A percentile compares a stretch with the other conserved stretches of the same genome.
phyloP scores from a whole-genome alignment of 257 asterid genomes.

The Ligustrum vulgare region DNA sequence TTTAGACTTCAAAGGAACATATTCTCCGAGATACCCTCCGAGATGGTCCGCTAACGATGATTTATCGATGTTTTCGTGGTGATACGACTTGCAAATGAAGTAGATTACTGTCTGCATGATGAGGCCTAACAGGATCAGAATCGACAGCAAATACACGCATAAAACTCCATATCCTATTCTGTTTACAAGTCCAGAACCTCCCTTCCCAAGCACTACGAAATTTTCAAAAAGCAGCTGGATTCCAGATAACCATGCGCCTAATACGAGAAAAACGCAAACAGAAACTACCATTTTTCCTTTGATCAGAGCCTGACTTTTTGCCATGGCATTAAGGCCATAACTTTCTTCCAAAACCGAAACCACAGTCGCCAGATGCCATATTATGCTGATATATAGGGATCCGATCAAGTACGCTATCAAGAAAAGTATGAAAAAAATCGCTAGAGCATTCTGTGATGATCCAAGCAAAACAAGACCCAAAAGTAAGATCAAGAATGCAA shows the following conservation, averaged over 20 bases:
- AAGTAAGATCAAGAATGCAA: conserved; percentile 24
- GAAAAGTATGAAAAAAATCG: neutral
- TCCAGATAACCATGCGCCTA: conserved; percentile 32
- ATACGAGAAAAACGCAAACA: conserved; percentile 36
- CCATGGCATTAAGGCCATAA: conserved; percentile 63
- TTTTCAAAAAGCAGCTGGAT: conserved; percentile 42
- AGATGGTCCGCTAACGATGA: conserved; percentile 30
- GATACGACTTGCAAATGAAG: conserved; percentile 75
- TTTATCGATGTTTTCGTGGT: conserved; percentile 75
- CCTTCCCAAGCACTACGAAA: conserved; percentile 42
- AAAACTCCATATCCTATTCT: conserved; percentile 43
- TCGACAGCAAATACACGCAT: conserved; percentile 38
- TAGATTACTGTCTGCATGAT: conserved; percentile 61
- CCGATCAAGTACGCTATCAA: conserved; percentile 38
- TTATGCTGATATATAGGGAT: conserved; percentile 50
- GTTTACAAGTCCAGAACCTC: neutral
- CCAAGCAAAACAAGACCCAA: conserved; percentile 19
- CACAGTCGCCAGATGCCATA: conserved; percentile 82
- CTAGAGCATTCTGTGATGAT: neutral
- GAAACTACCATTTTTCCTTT: conserved; percentile 62
- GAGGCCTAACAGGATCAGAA: conserved; percentile 47
- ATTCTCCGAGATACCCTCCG: too few species aligned
- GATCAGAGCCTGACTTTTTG: conserved; percentile 58
- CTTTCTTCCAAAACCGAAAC: conserved; percentile 70
- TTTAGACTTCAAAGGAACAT: conserved; percentile 6